These are phyloP conservation scores for Mycena sp. DNA, from an alignment of 1,284 basidiomycete species.

Conservation along the genomic window DNA sequence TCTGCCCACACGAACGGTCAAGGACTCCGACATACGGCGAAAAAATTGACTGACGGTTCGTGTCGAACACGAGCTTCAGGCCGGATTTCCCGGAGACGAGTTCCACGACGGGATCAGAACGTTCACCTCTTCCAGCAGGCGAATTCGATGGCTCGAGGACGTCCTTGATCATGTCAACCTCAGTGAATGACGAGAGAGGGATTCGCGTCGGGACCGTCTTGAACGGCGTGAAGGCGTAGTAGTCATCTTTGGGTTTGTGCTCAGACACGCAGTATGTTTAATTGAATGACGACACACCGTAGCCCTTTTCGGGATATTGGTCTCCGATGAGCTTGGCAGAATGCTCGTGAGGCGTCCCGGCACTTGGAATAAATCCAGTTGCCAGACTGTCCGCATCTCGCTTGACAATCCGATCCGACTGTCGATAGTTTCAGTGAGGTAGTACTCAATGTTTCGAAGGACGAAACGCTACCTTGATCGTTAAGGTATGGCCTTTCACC, in stretches of 20 bases:
- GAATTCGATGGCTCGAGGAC: conserved; percentile 48
- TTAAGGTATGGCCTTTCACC: conserved; percentile 66
- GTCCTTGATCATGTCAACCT: conserved; percentile 58
- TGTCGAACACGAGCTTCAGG: conserved; percentile 66
- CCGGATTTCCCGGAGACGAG: conserved; percentile 68
- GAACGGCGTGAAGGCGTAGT: conserved; percentile 59
- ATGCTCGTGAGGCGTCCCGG: conserved; percentile 60
- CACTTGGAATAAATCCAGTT: conserved; percentile 60
- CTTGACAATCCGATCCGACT: conserved; percentile 67
- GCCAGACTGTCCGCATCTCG: conserved; percentile 60
- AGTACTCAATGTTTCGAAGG: background rate
- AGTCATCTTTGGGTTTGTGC: conserved; percentile 59
- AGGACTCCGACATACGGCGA: background rate
- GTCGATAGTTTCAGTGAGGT: conserved; percentile 6
- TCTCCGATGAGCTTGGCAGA: conserved; percentile 64
- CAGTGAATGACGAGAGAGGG: conserved; percentile 45
- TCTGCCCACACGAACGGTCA: conserved; percentile 49
- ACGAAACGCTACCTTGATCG: conserved; percentile 57
- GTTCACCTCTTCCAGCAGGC: conserved; percentile 31
- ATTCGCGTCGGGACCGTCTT: conserved; percentile 49
- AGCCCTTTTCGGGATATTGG: conserved; percentile 62
- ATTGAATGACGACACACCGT: conserved; percentile 56
- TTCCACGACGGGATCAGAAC: conserved; percentile 56
- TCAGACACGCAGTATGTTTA: background rate
- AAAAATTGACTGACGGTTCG: conserved; percentile 65